phyloP scores from a whole-genome alignment of 2,329 filamentous ascomycete species.

The Chaetomium globosum region DNA sequence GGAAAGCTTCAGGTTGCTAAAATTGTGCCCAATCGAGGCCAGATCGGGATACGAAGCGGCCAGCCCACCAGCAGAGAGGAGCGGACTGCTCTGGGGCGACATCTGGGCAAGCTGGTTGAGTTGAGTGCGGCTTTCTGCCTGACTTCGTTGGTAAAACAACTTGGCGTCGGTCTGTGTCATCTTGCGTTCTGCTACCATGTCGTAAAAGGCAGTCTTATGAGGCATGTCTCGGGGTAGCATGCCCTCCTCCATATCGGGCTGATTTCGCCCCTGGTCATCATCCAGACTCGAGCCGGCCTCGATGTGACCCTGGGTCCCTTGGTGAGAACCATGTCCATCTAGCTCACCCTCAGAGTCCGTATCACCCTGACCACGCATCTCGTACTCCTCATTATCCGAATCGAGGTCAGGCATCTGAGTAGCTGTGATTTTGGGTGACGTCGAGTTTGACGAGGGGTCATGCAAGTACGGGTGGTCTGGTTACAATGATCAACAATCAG shows the following conservation, averaged over 20 bases:
- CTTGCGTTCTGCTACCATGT: constrained; percentile 89
- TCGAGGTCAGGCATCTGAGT: constrained; percentile 42
- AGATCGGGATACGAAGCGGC: constrained; percentile 28
- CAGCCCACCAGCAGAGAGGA: constrained; percentile 39
- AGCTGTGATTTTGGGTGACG: constrained; percentile 42
- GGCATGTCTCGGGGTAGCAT: constrained; percentile 65
- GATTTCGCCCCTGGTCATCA: constrained; percentile 23
- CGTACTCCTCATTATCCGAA: constrained; percentile 45
- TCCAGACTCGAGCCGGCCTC: constrained; percentile 13
- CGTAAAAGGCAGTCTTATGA: constrained; percentile 83
- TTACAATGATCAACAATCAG: constrained; percentile 25
- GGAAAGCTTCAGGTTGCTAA: constrained; percentile 25
- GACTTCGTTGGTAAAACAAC: constrained; percentile 90
- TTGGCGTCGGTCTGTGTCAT: constrained; percentile 94
- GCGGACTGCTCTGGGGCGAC: constrained; percentile 53
- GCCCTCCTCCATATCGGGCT: constrained; percentile 50
- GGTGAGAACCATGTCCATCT: constrained; percentile 18
- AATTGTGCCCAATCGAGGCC: constrained; percentile 21
- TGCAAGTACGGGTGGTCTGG: constrained; percentile 37
- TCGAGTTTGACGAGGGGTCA: constrained; percentile 42
- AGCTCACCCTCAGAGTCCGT: constrained; percentile 42
- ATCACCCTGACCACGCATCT: constrained; percentile 40
- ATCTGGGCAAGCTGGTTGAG: constrained; percentile 47
- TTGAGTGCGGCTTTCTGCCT: constrained; percentile 56
- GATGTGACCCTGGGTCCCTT: constrained; percentile 1